These are phyloP conservation scores for Tilletia indica DNA, from an alignment of 1,284 basidiomycete genomes.

Conservation along the genomic window DNA sequence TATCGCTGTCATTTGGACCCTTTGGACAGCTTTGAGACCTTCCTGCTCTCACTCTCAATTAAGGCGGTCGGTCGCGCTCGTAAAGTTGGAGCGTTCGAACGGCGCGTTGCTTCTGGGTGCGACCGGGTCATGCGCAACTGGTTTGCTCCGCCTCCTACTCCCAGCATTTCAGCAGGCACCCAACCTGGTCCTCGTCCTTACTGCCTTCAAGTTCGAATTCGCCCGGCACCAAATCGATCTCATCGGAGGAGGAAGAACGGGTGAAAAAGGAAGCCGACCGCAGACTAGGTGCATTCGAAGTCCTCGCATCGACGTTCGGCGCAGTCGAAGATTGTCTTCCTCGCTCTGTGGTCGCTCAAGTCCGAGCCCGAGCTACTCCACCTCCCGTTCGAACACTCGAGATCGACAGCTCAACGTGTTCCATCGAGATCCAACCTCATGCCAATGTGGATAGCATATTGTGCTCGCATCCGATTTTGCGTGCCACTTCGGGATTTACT, in stretches of 20 bases:
- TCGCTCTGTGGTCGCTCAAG: neutral
- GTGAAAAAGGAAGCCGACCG: neutral
- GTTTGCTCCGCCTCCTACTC: neutral
- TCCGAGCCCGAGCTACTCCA: neutral
- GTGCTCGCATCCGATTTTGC: neutral
- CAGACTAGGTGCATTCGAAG: neutral
- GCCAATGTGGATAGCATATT: conserved; percentile 10
- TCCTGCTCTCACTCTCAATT: conserved; percentile 13
- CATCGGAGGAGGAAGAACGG: no score
- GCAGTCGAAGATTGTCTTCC: neutral
- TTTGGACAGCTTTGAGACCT: conserved; percentile 17
- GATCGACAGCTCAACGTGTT: neutral
- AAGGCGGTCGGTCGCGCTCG: conserved; percentile 5
- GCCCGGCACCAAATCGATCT: neutral
- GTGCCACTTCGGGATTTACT: neutral
- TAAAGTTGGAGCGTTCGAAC: neutral
- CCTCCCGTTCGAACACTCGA: neutral
- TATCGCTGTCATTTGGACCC: conserved; percentile 8
- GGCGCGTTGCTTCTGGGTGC: conserved; percentile 9
- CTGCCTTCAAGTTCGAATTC: neutral
- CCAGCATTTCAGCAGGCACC: no score
- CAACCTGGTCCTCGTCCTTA: no score
- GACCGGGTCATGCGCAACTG: conserved; percentile 15
- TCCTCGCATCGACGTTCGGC: neutral
- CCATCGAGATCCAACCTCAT: neutral